Base-by-base conservation (phyloP, 2,329 filamentous ascomycete species). In the Fusarium sp. region DNA sequence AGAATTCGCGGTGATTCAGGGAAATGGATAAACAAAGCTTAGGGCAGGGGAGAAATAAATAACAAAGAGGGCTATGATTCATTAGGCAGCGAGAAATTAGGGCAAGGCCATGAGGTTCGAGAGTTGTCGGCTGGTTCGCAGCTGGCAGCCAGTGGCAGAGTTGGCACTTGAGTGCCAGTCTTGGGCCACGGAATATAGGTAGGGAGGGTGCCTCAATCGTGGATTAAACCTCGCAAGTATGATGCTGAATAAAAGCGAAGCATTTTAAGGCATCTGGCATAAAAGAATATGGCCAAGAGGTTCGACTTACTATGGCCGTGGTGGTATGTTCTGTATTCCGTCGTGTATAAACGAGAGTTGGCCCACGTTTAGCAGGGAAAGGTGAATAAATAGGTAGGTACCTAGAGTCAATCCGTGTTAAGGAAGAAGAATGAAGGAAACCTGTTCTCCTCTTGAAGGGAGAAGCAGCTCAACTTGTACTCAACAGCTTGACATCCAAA, bases 401-500 rank as follows among this genome's bases (percentile, higher is more conserved):
- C n/a, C n/a, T n/a, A n/a, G 11, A n/a, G 36, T 22, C 38, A 53
- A 32, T 10, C 9, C 8, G 5, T 28, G 10, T 26, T 38, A 43
- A 48, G 26, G 13, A 9, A 24, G 11, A 24, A 34, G 28, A 38
- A n/a, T 41, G 38, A 26, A 44, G 43, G 48, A 44, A 13, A 31
- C 6, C 24, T 22, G 13, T 36, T 13, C 25, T 45, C 36, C 24
- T 40, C 22, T 36, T 38, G 28, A 36, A 41, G 36, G 64, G 59
- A 45, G 44, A 36, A 55, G 29, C 31, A 19, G 34, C 39, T 46
- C 41, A 66, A 64, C 64, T 66, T 66, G 64, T 66, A 66, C 63
- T 53, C 43, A 29, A 26, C 26, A 43, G 29, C 22, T 56, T 61
- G 32, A 34, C 43, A 56, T 48, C 24, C 29, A 65, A 44, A 44